Conservation (phyloP, 2,329 filamentous ascomycete species). For the Saccharata proteae region DNA sequence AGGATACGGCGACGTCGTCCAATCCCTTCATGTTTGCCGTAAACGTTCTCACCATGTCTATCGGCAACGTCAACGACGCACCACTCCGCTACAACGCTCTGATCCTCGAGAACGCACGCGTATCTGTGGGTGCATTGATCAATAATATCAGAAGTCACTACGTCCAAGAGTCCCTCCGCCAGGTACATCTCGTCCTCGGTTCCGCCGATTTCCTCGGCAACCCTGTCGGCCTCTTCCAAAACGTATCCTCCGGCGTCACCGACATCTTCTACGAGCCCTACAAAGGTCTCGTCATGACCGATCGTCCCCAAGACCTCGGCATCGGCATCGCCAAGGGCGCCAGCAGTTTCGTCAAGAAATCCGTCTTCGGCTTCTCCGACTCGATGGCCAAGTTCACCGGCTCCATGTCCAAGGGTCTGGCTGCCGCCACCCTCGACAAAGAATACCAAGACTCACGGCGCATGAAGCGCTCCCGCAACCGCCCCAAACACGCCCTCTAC, state of each 20-base stretch:
- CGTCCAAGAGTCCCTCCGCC: conserved; percentile 88
- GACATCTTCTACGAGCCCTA: conserved; percentile 99
- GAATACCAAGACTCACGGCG: conserved; percentile 95
- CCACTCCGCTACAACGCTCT: conserved; percentile 87
- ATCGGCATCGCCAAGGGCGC: conserved; percentile 93
- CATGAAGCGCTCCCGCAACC: conserved; percentile 83
- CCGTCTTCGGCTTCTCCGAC: conserved; percentile 92
- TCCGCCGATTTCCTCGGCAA: conserved; percentile 97
- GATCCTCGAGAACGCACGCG: conserved; percentile 86
- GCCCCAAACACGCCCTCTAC: conserved; percentile 93
- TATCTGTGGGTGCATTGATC: conserved; percentile 72
- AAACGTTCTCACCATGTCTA: conserved; percentile 98
- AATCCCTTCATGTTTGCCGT: conserved; percentile 98
- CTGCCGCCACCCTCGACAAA: conserved; percentile 91
- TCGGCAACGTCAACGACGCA: conserved; percentile 97
- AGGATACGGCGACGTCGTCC: conserved; percentile 75
- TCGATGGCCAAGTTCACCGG: conserved; percentile 97
- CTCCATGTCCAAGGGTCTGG: conserved; percentile 90
- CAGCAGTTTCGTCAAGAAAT: conserved; percentile 96
- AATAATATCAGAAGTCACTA: conserved; percentile 90
- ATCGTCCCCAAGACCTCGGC: conserved; percentile 88
- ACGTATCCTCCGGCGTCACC: conserved; percentile 89
- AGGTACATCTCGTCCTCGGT: conserved; percentile 93
- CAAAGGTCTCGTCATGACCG: conserved; percentile 91
- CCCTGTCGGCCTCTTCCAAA: conserved; percentile 95